These are phyloP conservation scores for Chytriomyces sp. DNA, from an alignment of 192 early-diverging fungal genomes.

Conservation along the genomic window DNA sequence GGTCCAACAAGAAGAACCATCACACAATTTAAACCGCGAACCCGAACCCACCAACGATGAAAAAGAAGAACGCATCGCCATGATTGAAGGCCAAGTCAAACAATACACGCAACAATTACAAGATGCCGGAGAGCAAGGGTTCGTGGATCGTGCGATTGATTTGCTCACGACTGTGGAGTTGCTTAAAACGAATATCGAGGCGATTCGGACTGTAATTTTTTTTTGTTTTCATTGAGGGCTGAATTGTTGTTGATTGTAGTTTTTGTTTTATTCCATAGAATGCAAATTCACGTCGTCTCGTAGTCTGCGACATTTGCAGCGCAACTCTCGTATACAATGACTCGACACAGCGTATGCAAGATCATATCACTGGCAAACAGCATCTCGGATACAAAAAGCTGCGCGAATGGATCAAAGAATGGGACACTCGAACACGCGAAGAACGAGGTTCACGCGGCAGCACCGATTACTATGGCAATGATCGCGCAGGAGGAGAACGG, in stretches of 20 bases:
- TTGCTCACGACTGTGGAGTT: slow-evolving; percentile 70
- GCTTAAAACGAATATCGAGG: slow-evolving; percentile 66
- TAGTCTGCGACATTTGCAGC: slow-evolving; percentile 84
- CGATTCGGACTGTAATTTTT: slow-evolving; percentile 59
- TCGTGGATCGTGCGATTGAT: slow-evolving; percentile 72
- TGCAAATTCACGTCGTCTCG: slow-evolving; percentile 70
- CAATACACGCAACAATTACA: slow-evolving; percentile 61
- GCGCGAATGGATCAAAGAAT: slow-evolving; percentile 74
- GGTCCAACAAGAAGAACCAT: background rate
- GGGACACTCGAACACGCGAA: slow-evolving; percentile 54
- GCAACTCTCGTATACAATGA: slow-evolving; percentile 85
- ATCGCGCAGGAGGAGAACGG: background rate
- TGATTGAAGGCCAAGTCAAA: slow-evolving; percentile 82
- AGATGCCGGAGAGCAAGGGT: slow-evolving; percentile 75
- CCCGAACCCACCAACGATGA: slow-evolving; percentile 68
- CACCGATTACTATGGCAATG: slow-evolving; percentile 19
- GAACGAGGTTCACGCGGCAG: slow-evolving; percentile 34
- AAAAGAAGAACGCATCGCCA: slow-evolving; percentile 78
- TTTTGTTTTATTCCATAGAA: slow-evolving; percentile 1
- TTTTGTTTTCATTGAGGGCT: background rate
- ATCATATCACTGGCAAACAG: slow-evolving; percentile 84
- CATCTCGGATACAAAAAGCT: slow-evolving; percentile 82
- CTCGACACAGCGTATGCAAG: slow-evolving; percentile 78
- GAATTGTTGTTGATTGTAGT: background rate
- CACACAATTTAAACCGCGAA: slow-evolving; percentile 41